phyloP scores from a whole-genome alignment of 208 protist genomes.

The Acanthamoeba healyi region DNA sequence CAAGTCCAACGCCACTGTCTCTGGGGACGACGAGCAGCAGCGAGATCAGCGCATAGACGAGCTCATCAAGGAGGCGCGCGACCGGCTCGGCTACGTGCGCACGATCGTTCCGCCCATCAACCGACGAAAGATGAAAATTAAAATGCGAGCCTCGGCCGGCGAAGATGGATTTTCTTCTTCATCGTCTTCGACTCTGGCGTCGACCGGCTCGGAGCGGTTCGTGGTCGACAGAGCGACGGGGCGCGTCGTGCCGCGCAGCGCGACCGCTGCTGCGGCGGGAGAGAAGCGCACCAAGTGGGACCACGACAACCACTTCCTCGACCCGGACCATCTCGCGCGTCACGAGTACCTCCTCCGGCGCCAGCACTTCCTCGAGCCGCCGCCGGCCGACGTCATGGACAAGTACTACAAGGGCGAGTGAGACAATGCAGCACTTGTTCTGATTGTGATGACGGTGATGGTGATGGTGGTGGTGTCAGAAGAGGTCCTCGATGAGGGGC shows the following conservation, averaged over 20 bases:
- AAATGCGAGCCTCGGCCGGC: not conserved
- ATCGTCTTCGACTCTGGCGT: too few relatives aligned
- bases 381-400: not conserved
- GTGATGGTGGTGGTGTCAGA: not conserved
- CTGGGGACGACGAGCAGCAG: too few relatives aligned
- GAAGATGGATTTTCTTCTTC: too few relatives aligned
- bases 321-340: conserved; percentile 33
- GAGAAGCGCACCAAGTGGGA: conserved; percentile 37
- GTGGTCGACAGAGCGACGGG: not conserved
- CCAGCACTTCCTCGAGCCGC: not conserved
- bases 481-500: not conserved
- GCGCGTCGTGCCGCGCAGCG: not conserved
- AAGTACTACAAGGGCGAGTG: not conserved
- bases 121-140: not conserved
- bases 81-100: conserved; percentile 8
- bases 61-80: not conserved
- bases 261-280: not conserved
- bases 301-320: conserved; percentile 34
- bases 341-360: conserved; percentile 36
- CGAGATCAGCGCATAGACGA: not conserved
- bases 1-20: not conserved
- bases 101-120: not conserved
- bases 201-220: not conserved
- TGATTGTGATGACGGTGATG: not conserved
- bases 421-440: not conserved